These are phyloP conservation scores for Lithospermum erythrorhizon DNA, from an alignment of 257 asterid genomes.

Conservation along the genomic window DNA sequence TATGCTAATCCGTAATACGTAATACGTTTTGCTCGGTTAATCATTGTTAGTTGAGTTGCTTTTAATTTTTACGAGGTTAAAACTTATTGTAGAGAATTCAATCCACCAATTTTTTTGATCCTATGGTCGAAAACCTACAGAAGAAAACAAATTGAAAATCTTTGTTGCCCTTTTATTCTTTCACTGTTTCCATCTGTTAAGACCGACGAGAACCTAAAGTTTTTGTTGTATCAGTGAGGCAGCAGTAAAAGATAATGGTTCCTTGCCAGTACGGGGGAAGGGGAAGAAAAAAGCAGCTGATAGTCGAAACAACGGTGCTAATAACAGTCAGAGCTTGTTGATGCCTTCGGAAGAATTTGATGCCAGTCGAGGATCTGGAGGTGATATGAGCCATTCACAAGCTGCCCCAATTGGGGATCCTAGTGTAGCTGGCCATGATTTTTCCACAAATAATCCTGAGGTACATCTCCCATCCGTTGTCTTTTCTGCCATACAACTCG, in stretches of 20 bases:
- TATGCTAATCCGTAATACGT: too few species aligned
- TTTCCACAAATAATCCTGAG: slow-evolving; percentile 57
- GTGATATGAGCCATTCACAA: slow-evolving; percentile 28
- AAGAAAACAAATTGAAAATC: background rate
- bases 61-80: too few species aligned
- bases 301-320: slow-evolving; percentile 5
- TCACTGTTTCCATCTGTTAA: background rate
- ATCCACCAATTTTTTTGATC: background rate
- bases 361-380: slow-evolving; percentile 26
- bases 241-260: slow-evolving; percentile 42
- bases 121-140: background rate
- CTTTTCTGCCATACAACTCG: background rate
- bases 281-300: slow-evolving; percentile 27
- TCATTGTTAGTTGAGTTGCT: too few species aligned
- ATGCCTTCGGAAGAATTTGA: slow-evolving; percentile 28
- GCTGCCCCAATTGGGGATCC: slow-evolving; percentile 19
- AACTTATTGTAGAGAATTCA: too few species aligned
- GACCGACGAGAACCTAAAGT: background rate
- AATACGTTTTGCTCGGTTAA: too few species aligned
- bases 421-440: slow-evolving; percentile 32
- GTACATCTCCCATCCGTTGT: background rate
- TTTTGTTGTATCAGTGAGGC: slow-evolving; percentile 35
- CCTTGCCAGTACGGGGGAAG: slow-evolving; percentile 32
- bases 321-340: slow-evolving; percentile 13
- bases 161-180: too few species aligned